These are phyloP conservation scores for Capsicum baccatum DNA, from an alignment of 257 asterid species.

Conservation along the genomic window DNA sequence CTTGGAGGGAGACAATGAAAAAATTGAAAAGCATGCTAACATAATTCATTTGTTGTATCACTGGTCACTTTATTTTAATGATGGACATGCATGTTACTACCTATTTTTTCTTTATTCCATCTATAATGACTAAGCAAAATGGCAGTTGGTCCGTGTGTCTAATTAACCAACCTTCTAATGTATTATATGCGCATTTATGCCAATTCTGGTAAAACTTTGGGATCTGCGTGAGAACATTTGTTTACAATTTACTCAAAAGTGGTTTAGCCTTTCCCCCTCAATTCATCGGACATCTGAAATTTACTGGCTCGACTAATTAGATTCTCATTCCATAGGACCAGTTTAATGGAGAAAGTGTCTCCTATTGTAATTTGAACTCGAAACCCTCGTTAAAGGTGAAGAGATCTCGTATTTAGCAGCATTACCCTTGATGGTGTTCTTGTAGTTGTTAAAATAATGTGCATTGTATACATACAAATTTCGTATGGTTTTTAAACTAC, in stretches of 20 bases:
- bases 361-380: no score
- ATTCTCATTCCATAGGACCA: not conserved
- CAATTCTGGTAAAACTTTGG: constrained; percentile 10
- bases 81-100: constrained; percentile 17
- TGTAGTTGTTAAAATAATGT: not conserved
- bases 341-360: no score
- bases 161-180: not conserved
- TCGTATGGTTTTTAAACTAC: not conserved
- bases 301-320: not conserved
- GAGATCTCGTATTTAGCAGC: no score
- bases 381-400: no score
- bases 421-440: not conserved
- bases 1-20: not conserved
- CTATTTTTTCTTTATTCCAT: constrained; percentile 16
- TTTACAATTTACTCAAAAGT: not conserved
- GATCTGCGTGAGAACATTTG: not conserved
- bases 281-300: not conserved
- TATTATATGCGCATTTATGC: constrained; percentile 5
- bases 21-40: constrained; percentile 21
- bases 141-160: not conserved
- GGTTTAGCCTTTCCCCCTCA: not conserved
- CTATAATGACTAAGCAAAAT: not conserved
- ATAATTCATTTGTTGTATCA: constrained; percentile 23
- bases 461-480: not conserved
- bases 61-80: constrained; percentile 4